A percentile compares a stretch with the other conserved stretches of the same genome.
Conservation (phyloP, 2,329 filamentous ascomycete genomes). For the Fusarium tanahbumbuense region DNA sequence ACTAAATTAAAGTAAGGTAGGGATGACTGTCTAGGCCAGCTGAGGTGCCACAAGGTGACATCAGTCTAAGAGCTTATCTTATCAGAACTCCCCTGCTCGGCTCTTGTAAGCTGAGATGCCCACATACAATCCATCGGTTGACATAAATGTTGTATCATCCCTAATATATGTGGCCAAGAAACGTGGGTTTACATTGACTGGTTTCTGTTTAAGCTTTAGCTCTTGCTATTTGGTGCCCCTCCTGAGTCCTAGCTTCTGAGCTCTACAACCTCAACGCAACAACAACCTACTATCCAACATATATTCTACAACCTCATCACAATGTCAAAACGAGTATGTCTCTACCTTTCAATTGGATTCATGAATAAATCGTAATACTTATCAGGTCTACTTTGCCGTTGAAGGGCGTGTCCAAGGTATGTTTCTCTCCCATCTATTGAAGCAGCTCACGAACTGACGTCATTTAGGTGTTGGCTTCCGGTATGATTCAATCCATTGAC, state of each 20-base stretch:
- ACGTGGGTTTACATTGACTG: background rate
- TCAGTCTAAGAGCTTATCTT: constrained; percentile 36
- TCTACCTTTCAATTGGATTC: background rate
- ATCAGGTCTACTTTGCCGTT: constrained; percentile 70
- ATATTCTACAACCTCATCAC: constrained; percentile 2
- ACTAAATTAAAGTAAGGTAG: background rate
- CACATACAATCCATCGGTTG: background rate
- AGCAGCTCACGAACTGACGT: constrained; percentile 43
- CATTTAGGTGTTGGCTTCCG: constrained; percentile 66
- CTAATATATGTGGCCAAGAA: background rate
- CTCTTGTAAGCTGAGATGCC: constrained; percentile 7
- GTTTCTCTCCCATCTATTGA: constrained; percentile 23
- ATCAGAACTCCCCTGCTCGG: constrained; percentile 15
- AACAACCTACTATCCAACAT: background rate
- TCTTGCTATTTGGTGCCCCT: background rate
- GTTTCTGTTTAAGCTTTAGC: background rate
- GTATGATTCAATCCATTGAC: constrained; percentile 45
- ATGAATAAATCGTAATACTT: constrained; percentile 3
- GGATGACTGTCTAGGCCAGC: background rate
- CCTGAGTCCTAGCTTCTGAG: background rate
- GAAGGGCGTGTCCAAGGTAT: constrained; percentile 78
- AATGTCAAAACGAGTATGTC: constrained; percentile 53
- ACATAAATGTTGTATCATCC: constrained; percentile 16
- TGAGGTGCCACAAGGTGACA: constrained; percentile 24
- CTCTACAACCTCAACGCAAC: background rate